Base-by-base conservation (phyloP, 805 yeast species). In the Lipomyces spencermartinsiae region DNA sequence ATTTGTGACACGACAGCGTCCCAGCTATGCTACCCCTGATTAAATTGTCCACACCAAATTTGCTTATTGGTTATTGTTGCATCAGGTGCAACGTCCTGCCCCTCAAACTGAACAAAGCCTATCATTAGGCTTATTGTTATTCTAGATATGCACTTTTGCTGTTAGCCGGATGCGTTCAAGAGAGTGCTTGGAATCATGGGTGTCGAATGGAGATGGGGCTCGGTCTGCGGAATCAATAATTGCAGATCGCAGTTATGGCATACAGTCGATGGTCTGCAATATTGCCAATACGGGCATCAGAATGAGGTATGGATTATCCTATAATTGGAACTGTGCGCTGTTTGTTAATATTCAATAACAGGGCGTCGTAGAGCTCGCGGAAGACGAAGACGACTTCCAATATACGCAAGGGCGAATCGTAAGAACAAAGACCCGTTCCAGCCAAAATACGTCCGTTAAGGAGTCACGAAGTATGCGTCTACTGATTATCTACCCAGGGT, bases 201-300 rank as follows among this genome's bases (percentile, higher is more conserved):
- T 76, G 71, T 53, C 73, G 68, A 58, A 70, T 89, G 88, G 86
- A 82, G 83, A 54, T 82, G 87, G 72, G 98, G 99, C 1, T 89
- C 91, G 4, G 79, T 89, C 4, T 94, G 99, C 83, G 98, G 98
- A 0, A 87, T 88, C 1, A 93, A 90, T 71, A 94, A 94, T 80
- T 94, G 99, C 79, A 86, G 90, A 3, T 90, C 97, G 0, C 80
- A 87, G 51, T 83, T 89, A 61, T 94, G 92, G 86, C 83, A 89
- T 61, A 78, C 86, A 37, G 80, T 87, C 2, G 92, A 90, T 74
- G 99, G 99, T 33, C 86, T 86, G 61, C 84, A 88, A 65, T 89
- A 93, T 10, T 94, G 99, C 77, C 94, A 91, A 74, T 89, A 85
- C 75, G 98, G 98, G 4, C 99, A 94, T 79, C 93, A 93, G 25